Conservation (phyloP, 176 grass and related monocot species). For the Cenchrus purpureus region DNA sequence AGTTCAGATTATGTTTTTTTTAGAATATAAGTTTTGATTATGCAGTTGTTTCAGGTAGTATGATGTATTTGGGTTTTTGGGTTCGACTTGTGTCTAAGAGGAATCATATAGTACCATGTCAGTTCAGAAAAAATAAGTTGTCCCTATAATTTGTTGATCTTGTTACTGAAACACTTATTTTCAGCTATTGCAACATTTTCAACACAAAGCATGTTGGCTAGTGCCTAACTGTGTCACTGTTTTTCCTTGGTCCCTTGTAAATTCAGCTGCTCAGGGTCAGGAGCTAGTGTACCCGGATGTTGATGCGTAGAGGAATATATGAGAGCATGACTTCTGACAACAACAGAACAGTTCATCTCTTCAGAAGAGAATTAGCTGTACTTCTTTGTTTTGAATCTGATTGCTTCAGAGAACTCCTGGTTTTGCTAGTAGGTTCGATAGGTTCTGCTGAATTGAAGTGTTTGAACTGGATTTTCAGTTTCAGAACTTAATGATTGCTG, state of each 20-base stretch:
- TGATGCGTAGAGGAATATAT: neutral
- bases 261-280: slow-evolving; percentile 3
- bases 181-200: neutral
- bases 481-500: neutral
- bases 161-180: neutral
- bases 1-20: neutral
- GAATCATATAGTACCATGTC: neutral
- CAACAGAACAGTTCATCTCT: neutral
- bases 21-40: neutral
- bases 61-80: neutral
- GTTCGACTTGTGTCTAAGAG: neutral
- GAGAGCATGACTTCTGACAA: neutral
- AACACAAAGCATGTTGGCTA: neutral
- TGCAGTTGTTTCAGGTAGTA: neutral
- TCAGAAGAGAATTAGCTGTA: neutral
- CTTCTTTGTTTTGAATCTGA: neutral
- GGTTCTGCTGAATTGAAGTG: neutral
- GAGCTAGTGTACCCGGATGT: neutral
- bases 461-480: neutral
- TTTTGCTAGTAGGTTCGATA: neutral
- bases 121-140: neutral
- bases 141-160: neutral
- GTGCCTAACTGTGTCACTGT: neutral
- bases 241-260: neutral
- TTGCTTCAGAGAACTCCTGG: neutral